phyloP scores from a whole-genome alignment of 1,284 basidiomycete species.

The Ustilago xerochloae region DNA sequence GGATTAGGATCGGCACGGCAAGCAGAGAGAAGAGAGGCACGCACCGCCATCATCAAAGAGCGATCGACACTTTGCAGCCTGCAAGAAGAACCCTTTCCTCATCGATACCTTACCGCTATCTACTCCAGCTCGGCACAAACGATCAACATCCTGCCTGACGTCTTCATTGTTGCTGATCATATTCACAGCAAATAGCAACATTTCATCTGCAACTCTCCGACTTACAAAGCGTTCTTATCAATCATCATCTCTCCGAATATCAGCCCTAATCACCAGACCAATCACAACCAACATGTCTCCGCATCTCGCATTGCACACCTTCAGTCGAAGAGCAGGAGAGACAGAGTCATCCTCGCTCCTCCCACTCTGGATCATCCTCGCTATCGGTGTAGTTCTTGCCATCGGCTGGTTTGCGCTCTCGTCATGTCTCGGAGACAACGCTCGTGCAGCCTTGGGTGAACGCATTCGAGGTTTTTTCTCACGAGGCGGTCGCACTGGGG shows the following conservation, averaged over 20 bases:
- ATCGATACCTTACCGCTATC: not conserved
- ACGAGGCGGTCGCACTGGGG: constrained; percentile 8
- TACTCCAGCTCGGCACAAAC: not conserved
- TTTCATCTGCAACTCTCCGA: not conserved
- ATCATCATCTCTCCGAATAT: not conserved
- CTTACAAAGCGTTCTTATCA: not conserved
- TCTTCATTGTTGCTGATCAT: not conserved
- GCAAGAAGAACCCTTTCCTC: not conserved
- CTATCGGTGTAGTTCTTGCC: constrained; percentile 36
- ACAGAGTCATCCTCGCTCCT: constrained; percentile 35
- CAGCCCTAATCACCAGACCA: not conserved
- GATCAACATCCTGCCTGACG: not conserved
- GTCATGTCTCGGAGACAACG: constrained; percentile 47
- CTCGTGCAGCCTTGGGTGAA: constrained; percentile 24
- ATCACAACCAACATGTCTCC: not conserved
- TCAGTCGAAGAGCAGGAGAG: constrained; percentile 14
- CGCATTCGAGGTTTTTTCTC: constrained; percentile 30
- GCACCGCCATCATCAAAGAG: not conserved
- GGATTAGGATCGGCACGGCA: constrained; percentile 1
- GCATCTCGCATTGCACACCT: not conserved
- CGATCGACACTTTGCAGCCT: not conserved
- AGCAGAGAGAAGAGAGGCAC: not conserved
- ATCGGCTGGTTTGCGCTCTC: constrained; percentile 52
- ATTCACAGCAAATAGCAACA: not conserved
- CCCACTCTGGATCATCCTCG: constrained; percentile 50